A percentile compares a stretch with the other conserved stretches of the same genome.
phyloP scores from a whole-genome alignment of 2,329 filamentous ascomycete species.

The Macroventuria anomochaeta region DNA sequence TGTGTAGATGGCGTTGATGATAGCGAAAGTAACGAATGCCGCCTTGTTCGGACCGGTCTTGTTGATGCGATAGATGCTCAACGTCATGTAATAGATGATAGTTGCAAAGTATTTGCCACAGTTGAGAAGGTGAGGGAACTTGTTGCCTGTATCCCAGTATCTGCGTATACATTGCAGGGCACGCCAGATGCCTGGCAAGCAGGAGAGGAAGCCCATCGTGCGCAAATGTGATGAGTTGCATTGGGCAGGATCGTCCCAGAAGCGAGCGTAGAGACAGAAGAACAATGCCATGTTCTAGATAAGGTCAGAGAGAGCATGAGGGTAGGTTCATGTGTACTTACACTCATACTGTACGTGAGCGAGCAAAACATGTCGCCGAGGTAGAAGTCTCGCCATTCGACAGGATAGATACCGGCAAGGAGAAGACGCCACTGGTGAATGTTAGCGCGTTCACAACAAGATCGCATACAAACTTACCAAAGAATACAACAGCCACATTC shows the following conservation, averaged over 20 bases:
- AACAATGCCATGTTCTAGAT: slow-evolving; percentile 82
- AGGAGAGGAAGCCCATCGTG: slow-evolving; percentile 81
- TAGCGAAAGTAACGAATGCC: slow-evolving; percentile 79
- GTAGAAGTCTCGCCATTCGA: slow-evolving; percentile 98
- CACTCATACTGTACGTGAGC: slow-evolving; percentile 84
- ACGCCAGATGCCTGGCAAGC: slow-evolving; percentile 87
- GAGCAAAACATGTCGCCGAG: slow-evolving; percentile 98
- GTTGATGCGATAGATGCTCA: slow-evolving; percentile 85
- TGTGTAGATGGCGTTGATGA: slow-evolving; percentile 82
- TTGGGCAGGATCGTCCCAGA: slow-evolving; percentile 73
- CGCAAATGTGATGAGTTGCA: slow-evolving; percentile 90
- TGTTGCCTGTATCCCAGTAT: slow-evolving; percentile 83
- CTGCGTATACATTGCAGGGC: slow-evolving; percentile 88
- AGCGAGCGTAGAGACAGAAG: slow-evolving; percentile 87
- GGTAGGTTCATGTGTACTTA: slow-evolving; percentile 56
- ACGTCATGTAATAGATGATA: slow-evolving; percentile 76
- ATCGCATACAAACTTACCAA: slow-evolving; percentile 64
- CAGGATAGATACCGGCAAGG: slow-evolving; percentile 84
- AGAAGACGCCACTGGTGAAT: slow-evolving; percentile 75
- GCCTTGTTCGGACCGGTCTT: slow-evolving; percentile 65
- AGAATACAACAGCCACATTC: slow-evolving; percentile 88
- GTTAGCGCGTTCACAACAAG: background rate
- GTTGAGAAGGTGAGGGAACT: slow-evolving; percentile 92
- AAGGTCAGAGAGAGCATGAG: background rate
- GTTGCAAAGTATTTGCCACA: slow-evolving; percentile 89